phyloP scores from a whole-genome alignment of 257 asterid species.

The Eustoma russellianum region DNA sequence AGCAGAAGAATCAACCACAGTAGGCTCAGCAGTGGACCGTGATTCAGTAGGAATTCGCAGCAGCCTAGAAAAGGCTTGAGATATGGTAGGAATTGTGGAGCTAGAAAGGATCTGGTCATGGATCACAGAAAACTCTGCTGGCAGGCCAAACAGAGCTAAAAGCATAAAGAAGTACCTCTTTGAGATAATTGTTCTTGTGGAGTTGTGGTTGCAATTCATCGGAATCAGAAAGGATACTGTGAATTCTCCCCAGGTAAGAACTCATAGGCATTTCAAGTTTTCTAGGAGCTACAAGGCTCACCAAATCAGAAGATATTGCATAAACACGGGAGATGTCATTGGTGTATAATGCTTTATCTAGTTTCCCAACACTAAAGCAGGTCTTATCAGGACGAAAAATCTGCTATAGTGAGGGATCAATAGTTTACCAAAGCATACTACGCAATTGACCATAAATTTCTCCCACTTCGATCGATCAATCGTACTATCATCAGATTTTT shows the following conservation, averaged over 20 bases:
- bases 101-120: neutral
- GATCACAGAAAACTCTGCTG: neutral
- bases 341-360: neutral
- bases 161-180: slow-evolving; percentile 1
- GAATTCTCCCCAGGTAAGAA: slow-evolving; percentile 1
- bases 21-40: neutral
- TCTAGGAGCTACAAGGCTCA: neutral
- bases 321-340: neutral
- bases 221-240: neutral
- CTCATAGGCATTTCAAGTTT: slow-evolving; percentile 5
- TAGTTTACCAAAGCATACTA: slow-evolving; percentile 3
- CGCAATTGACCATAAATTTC: neutral
- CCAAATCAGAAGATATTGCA: neutral
- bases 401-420: neutral
- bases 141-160: neutral
- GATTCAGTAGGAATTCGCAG: neutral
- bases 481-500: neutral
- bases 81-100: neutral
- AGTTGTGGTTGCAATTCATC: neutral
- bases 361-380: neutral
- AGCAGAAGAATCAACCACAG: neutral
- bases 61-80: neutral
- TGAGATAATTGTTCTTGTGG: neutral
- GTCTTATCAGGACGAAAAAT: neutral
- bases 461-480: neutral